A percentile compares a stretch with the other conserved stretches of the same genome.
Evolutionary conservation across 2,329 filamentous ascomycete genomes (phyloP).

Genomic region (Colletotrichum sp.): DNA sequence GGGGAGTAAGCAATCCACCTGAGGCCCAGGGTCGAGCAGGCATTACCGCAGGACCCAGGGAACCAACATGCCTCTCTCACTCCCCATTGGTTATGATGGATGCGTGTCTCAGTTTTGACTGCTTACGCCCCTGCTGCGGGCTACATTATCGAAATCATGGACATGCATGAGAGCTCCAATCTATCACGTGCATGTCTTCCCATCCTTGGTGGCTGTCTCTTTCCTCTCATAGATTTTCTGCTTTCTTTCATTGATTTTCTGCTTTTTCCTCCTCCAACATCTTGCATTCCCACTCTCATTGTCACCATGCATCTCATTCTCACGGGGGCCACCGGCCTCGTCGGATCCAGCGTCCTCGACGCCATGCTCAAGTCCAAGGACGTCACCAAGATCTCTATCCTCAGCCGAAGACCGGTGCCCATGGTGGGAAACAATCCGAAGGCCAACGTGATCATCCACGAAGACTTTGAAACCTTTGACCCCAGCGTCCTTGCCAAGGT

Average conservation of each 20-base stretch:
- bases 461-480: conserved; percentile 69
- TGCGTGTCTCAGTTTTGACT: not conserved
- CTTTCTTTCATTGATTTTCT: not conserved
- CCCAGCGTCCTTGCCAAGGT: conserved; percentile 62
- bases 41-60: not conserved
- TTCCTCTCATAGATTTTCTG: not conserved
- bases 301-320: conserved; percentile 66
- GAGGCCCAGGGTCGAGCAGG: not conserved
- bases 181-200: not conserved
- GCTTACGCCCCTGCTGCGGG: not conserved
- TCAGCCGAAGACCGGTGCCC: conserved; percentile 68
- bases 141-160: not conserved
- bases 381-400: conserved; percentile 70
- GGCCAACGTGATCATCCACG: conserved; percentile 70
- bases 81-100: not conserved
- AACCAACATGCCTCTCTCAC: not conserved
- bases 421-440: conserved; percentile 68
- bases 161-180: not conserved
- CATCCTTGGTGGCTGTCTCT: accelerated
- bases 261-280: not conserved
- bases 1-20: not conserved
- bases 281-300: not conserved
- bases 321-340: conserved; percentile 70
- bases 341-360: conserved; percentile 66
- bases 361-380: conserved; percentile 62